These are phyloP conservation scores for Lichina pygmaea DNA, from an alignment of 495 filamentous ascomycete species.

Conservation along the genomic window DNA sequence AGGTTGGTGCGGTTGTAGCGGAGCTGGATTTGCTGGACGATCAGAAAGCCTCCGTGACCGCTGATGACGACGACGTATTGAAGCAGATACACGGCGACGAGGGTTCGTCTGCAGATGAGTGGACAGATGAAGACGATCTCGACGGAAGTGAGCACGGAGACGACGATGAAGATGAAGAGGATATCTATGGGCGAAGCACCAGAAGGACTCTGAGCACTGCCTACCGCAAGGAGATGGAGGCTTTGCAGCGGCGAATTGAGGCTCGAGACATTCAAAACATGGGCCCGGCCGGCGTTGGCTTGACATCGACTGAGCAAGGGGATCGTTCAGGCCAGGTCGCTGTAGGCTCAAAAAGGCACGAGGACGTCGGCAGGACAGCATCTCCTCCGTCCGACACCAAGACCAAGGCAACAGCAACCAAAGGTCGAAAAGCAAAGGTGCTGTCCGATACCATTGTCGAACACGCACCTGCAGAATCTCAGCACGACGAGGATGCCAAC, in stretches of 20 bases:
- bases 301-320: too few species aligned
- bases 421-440: constrained; percentile 1
- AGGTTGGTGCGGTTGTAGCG: constrained; percentile 78
- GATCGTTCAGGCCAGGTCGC: too few species aligned
- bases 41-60: constrained; percentile 19
- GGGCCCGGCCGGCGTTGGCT: constrained; percentile 18
- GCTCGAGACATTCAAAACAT: constrained; percentile 23
- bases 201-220: constrained; percentile 35
- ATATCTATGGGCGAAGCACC: constrained; percentile 42
- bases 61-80: constrained; percentile 15
- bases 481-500: neutral
- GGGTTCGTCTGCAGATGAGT: constrained; percentile 14
- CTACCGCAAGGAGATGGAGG: constrained; percentile 54
- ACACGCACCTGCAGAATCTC: neutral
- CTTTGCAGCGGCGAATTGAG: constrained; percentile 49
- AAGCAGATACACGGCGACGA: constrained; percentile 17
- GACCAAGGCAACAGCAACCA: neutral
- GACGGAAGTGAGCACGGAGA: constrained; percentile 25
- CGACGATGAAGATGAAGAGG: constrained; percentile 17
- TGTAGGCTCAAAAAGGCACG: neutral
- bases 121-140: constrained; percentile 20
- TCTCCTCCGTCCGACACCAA: neutral
- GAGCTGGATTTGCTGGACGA: constrained; percentile 66
- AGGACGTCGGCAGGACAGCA: constrained; percentile 1
- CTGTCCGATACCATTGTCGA: constrained; percentile 3